Evolutionary conservation across 2,329 filamentous ascomycete species (phyloP).

Genomic region (Rhynchosporium graminicola): DNA sequence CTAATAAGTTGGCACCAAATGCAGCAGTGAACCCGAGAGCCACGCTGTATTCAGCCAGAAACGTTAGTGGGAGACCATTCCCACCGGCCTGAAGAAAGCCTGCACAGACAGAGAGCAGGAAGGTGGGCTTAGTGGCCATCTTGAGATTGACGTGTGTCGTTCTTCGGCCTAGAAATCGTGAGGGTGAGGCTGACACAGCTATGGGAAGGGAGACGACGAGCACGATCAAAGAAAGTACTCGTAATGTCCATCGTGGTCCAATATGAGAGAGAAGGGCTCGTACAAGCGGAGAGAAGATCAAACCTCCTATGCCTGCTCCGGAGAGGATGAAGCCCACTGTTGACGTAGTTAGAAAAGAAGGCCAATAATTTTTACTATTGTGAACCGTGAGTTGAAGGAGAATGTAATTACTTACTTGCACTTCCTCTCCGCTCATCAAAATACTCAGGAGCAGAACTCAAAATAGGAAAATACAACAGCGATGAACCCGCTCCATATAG

Average conservation of each 20-base stretch:
- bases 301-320: slow-evolving; percentile 47
- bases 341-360: background rate
- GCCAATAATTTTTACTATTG: background rate
- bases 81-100: slow-evolving; percentile 48
- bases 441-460: slow-evolving; percentile 51
- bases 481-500: slow-evolving; percentile 48
- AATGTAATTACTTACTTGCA: slow-evolving; percentile 36
- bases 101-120: slow-evolving; percentile 46
- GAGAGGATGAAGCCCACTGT: slow-evolving; percentile 47
- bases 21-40: slow-evolving; percentile 45
- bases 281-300: slow-evolving; percentile 46
- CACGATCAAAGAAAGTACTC: slow-evolving; percentile 44
- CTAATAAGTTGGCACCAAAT: slow-evolving; percentile 47
- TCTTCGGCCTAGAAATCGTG: slow-evolving; percentile 43
- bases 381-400: background rate
- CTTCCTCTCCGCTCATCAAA: slow-evolving; percentile 50
- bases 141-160: slow-evolving; percentile 44
- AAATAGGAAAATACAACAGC: slow-evolving; percentile 46
- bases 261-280: slow-evolving; percentile 45
- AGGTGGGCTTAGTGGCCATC: slow-evolving; percentile 44
- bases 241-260: slow-evolving; percentile 48
- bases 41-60: slow-evolving; percentile 50
- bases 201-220: slow-evolving; percentile 44
- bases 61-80: slow-evolving; percentile 49
- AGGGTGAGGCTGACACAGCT: slow-evolving; percentile 44